phyloP scores from a whole-genome alignment of 1,284 basidiomycete species.

The Xanthoconium separans region DNA sequence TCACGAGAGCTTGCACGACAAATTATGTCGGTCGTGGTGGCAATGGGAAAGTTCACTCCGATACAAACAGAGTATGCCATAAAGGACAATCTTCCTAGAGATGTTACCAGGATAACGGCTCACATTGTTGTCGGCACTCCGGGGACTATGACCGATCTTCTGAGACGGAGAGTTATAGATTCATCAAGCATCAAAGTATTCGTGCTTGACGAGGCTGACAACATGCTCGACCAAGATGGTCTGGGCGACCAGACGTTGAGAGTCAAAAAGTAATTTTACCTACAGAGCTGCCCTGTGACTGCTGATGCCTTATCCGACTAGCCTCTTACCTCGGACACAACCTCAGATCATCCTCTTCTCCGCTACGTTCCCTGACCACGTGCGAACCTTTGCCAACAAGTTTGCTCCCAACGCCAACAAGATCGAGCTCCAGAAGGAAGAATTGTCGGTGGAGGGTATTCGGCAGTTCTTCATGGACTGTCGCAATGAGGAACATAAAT shows the following conservation, averaged over 20 bases:
- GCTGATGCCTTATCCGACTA: conserved; percentile 29
- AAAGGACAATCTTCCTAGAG: conserved; percentile 75
- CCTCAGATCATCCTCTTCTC: conserved; percentile 93
- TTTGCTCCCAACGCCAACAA: conserved; percentile 96
- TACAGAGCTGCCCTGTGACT: neutral
- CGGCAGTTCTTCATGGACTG: conserved; percentile 99
- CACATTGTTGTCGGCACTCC: conserved; percentile 97
- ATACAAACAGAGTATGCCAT: conserved; percentile 95
- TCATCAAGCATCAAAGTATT: conserved; percentile 86
- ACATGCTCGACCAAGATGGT: conserved; percentile 96
- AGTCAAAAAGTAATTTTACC: conserved; percentile 74
- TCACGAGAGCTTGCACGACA: conserved; percentile 97
- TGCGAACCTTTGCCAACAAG: conserved; percentile 85
- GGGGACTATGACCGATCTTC: conserved; percentile 90
- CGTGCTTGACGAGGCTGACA: conserved; percentile 98
- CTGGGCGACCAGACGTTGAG: conserved; percentile 95
- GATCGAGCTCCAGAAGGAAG: conserved; percentile 94
- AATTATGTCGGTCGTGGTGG: conserved; percentile 92
- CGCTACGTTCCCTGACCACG: conserved; percentile 95
- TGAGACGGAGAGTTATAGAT: conserved; percentile 74
- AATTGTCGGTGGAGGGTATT: conserved; percentile 93
- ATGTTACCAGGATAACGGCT: conserved; percentile 74
- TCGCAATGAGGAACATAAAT: conserved; percentile 87
- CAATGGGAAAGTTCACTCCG: conserved; percentile 94
- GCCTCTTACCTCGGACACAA: conserved; percentile 61